A percentile compares a stretch with the other conserved stretches of the same genome.
Evolutionary conservation across 257 asterid species (phyloP).

Genomic region (Ilex asprella): DNA sequence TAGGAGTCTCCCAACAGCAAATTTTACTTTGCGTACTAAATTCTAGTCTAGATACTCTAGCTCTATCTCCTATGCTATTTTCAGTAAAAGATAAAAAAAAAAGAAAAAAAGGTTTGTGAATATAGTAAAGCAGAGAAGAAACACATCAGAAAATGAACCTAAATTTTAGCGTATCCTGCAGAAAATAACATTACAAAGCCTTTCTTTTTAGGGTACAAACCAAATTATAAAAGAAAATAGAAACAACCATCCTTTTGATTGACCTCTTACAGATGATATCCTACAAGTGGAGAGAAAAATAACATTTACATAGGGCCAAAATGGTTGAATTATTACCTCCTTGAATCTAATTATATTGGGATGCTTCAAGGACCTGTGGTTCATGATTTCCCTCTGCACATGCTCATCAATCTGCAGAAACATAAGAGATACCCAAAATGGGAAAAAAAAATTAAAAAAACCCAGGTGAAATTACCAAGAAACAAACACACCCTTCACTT

Average conservation of each 20-base stretch:
- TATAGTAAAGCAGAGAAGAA: background rate
- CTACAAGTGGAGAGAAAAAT: no score
- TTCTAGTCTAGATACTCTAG: background rate
- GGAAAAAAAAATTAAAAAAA: no score
- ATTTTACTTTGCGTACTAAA: background rate
- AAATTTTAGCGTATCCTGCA: no score
- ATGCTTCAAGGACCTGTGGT: slow-evolving; percentile 64
- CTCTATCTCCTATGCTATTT: background rate
- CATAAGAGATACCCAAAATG: background rate
- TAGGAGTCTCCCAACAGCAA: slow-evolving; percentile 3
- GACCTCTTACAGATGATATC: background rate
- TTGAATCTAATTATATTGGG: slow-evolving; percentile 69
- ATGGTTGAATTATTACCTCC: slow-evolving; percentile 34
- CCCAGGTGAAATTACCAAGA: background rate
- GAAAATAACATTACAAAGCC: no score
- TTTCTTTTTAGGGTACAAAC: no score
- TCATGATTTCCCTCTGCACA: slow-evolving; percentile 78
- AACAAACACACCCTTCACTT: no score
- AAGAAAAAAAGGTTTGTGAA: background rate
- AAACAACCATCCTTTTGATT: background rate
- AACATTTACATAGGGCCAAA: background rate
- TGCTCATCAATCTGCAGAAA: slow-evolving; percentile 63
- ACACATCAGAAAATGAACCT: background rate
- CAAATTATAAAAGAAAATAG: no score
- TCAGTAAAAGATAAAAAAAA: background rate